Evolutionary conservation across 1,284 basidiomycete genomes (phyloP), one percentile per base, ranked within the genome.

Genomic region (Boletus semigastroideus): DNA sequence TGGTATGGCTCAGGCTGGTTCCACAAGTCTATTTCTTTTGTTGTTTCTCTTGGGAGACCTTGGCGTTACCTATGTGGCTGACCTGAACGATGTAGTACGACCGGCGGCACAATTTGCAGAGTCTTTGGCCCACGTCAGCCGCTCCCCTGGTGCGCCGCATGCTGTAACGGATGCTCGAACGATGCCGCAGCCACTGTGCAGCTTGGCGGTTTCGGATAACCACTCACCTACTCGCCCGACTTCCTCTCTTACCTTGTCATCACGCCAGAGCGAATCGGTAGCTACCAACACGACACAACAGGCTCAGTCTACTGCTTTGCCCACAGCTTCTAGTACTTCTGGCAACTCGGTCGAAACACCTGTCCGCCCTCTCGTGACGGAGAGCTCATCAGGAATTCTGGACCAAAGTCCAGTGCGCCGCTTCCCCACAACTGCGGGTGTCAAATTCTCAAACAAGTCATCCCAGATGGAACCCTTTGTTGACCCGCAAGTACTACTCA

Each of bases 61-160:
- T 33, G 12, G 16, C 31, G 12, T 10, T 46, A 12, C 10, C 12
- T 16, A 20, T 42, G n/a, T 50, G 28, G 17, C 51, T 66, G 31
- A 63, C 30, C 8, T 1, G 1, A 16, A 25, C 33, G 11, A 40
- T 37, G 19, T 11, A 62, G 63, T 28, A 20, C 55, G 43, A 27
- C 47, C 45, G 25, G 53, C 42, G 5, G 14, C 50, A 30, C 46
- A 42, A 38, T 33, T 51, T 17, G 8, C 45, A 13, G 53, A 58
- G 19, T 42, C 52, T 38, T 13, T 39, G 25, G 9, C 48, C 20
- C 46, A 17, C 8, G 40, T 56, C 2, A 8, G 42, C 41, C 34
- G 36, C 3, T 19, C 22, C 16, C 20, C 34, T 39, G 7, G 7
- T 19, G 19, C 13, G 42, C 30, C 38, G 1, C 27, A 31, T 27